Evolutionary conservation across 495 filamentous ascomycete genomes (phyloP), one percentile per base, ranked within the genome.

Genomic region (Physcia stellaris): DNA sequence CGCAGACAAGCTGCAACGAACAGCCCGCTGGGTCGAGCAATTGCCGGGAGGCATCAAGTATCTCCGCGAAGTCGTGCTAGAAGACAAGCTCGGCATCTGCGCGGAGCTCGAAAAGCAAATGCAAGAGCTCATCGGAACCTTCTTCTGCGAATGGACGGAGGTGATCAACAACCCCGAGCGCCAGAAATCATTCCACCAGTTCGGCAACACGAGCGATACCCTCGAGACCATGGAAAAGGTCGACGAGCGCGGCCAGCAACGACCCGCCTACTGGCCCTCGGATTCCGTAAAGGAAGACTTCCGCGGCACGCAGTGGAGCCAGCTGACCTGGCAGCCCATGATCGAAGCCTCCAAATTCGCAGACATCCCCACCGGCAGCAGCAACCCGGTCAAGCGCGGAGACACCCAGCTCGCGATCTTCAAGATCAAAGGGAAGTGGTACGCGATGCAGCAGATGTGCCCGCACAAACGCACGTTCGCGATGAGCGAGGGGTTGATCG

Each of bases 361-460:
- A 5, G 80, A 87, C 48, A 52, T 63, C 23, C 77, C 84, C 3
- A 80, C 79, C 35, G 78, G 82, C 47, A 60, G 81, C 56, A 61
- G 74, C 55, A 62, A 80, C 2, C 77, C 75, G 28, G 61, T 94
- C 56, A 93, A 93, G 64, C 73, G 84, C 17, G 83, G 85, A 9
- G 86, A 94, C 55, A 94, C 86, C 0, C 88, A 96, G 56, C 71
- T 95, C 4, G 86, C 87, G 13, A 64, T 95, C 41, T 95, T 90
- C 72, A 85, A 86, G 52, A 67, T 95, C 45, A 72, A 73, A 41
- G 88, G 85, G 15, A 71, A 74, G 35, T 93, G 73, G 60, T 90
- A 87, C 53, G 82, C 84, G n/a, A 80, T 79, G 12, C 88, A 96
- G 67, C 86, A 96, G 56, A 96, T 96, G 88, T 96, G 88, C 55